Conservation (phyloP, 208 protist genomes). For the Balamuthia mandrillaris region DNA sequence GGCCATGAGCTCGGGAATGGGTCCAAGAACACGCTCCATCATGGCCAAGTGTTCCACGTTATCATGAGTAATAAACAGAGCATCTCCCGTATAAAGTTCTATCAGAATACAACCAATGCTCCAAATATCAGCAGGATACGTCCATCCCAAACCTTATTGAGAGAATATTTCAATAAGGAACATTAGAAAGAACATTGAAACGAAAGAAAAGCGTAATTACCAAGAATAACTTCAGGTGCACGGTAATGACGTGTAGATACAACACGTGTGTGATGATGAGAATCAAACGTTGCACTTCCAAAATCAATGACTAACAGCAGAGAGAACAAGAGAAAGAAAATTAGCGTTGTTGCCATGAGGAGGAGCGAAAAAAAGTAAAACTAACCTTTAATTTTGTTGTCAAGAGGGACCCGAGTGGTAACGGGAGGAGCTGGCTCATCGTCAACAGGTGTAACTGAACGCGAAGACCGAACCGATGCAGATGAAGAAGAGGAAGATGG, state of each 20-base stretch:
- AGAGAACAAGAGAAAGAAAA: background rate
- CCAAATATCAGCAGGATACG: slow-evolving; percentile 78
- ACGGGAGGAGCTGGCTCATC: no score
- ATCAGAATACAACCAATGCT: slow-evolving; percentile 76
- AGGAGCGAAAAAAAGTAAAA: no score
- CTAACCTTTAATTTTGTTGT: background rate
- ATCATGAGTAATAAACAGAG: slow-evolving; percentile 75
- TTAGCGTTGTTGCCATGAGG: background rate
- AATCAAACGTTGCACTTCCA: slow-evolving; percentile 70
- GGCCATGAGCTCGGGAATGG: slow-evolving; percentile 56
- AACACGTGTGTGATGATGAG: slow-evolving; percentile 67
- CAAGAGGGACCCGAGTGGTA: background rate
- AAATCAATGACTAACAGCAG: slow-evolving; percentile 79
- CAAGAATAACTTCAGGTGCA: slow-evolving; percentile 80
- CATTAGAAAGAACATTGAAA: background rate
- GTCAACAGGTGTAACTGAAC: no score
- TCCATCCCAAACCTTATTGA: slow-evolving; percentile 60
- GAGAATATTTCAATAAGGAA: background rate
- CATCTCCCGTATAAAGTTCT: slow-evolving; percentile 72
- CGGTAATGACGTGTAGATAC: slow-evolving; percentile 79
- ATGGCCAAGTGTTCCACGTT: slow-evolving; percentile 76
- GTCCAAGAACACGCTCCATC: slow-evolving; percentile 71
- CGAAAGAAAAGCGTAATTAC: slow-evolving; percentile 19
- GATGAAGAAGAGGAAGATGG: no score
- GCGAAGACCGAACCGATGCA: no score